These are phyloP conservation scores for Penicillium sp. DNA, from an alignment of 2,329 filamentous ascomycete species.

Conservation along the genomic window DNA sequence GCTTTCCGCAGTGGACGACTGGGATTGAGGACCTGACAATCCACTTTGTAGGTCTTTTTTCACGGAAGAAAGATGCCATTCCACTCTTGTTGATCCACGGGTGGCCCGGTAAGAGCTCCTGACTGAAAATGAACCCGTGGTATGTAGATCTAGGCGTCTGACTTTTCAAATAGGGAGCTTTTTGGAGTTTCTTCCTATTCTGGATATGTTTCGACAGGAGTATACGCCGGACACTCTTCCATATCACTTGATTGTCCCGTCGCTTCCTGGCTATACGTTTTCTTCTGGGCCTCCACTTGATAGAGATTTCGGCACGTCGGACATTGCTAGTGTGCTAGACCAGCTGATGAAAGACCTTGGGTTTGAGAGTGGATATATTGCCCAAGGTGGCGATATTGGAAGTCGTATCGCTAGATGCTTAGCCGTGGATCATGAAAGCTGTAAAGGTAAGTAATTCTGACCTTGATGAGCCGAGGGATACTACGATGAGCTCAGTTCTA, in stretches of 20 bases:
- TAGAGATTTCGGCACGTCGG: slow-evolving; percentile 25
- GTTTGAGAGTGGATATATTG: slow-evolving; percentile 34
- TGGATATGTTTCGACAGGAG: slow-evolving; percentile 31
- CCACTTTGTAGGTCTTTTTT: slow-evolving; percentile 57
- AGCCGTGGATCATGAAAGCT: slow-evolving; percentile 31
- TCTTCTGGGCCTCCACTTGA: slow-evolving; percentile 36
- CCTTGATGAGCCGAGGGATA: not conserved
- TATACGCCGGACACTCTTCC: slow-evolving; percentile 32
- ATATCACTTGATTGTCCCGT: slow-evolving; percentile 38
- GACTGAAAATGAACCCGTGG: not conserved
- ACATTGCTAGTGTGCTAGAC: slow-evolving; percentile 33
- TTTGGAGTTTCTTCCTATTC: slow-evolving; percentile 36
- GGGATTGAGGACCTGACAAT: slow-evolving; percentile 48
- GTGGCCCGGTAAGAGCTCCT: slow-evolving; percentile 32
- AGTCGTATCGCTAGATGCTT: slow-evolving; percentile 29
- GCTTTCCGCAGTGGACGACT: slow-evolving; percentile 55
- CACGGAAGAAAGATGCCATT: slow-evolving; percentile 49
- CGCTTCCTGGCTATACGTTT: slow-evolving; percentile 35
- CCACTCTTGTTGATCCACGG: slow-evolving; percentile 52
- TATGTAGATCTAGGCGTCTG: not conserved
- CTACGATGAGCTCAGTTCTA: not conserved
- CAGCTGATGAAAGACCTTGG: slow-evolving; percentile 35
- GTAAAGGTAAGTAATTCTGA: slow-evolving; percentile 29
- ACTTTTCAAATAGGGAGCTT: slow-evolving; percentile 32
- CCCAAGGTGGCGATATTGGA: slow-evolving; percentile 39